Base-by-base conservation (phyloP, 768 basidiomycete species). In the Trametes meyenii region DNA sequence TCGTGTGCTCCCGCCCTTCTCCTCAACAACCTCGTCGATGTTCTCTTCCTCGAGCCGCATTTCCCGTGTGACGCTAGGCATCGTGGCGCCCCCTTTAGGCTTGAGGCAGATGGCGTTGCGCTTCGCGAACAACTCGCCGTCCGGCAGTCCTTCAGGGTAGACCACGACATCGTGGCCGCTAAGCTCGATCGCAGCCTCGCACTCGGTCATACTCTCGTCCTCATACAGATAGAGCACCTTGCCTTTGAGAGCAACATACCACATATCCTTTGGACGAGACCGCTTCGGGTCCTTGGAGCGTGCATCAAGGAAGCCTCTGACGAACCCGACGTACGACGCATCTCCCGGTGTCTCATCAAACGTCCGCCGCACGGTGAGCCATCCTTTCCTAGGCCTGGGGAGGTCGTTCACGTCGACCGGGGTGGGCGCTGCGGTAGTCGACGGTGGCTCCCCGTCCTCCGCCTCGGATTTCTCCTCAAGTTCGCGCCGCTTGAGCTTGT, bases 161-260 rank as follows among this genome's bases (percentile, higher is more conserved):
- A 98, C 77, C 33, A 81, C 75, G 48, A 96, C 89, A 53, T 89
- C 83, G 72, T 94, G 90, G 16, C 86, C 80, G 55, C 89, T 81
- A 57, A 98, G 77, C 71, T 96, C 91, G 45, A 98, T 82, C n/a
- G 88, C 96, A 3, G 89, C 94, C 70, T 89, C 89, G 75, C 93
- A 95, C 66, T 98, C 96, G 55, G 83, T 83, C 87, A 92, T 92
- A 16, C 79, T 81, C 75, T 97, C 94, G 74, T 96, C 92, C 74
- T 96, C 94, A 76, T 97, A 98, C 21, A 98, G 78, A 75, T 94
- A 98, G 33, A 98, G 77, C 40, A 96, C 87, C 69, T 86, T 89
- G 45, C 90, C 92, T 80, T 98, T 98, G 72, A 98, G 81, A 7
- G 89, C 93, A 55, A 89, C 91, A 72, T 88, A 97, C 87, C 92